A percentile compares a stretch with the other conserved stretches of the same genome.
phyloP scores from a whole-genome alignment of 2,329 filamentous ascomycete genomes.

The Aureobasidium sp. region DNA sequence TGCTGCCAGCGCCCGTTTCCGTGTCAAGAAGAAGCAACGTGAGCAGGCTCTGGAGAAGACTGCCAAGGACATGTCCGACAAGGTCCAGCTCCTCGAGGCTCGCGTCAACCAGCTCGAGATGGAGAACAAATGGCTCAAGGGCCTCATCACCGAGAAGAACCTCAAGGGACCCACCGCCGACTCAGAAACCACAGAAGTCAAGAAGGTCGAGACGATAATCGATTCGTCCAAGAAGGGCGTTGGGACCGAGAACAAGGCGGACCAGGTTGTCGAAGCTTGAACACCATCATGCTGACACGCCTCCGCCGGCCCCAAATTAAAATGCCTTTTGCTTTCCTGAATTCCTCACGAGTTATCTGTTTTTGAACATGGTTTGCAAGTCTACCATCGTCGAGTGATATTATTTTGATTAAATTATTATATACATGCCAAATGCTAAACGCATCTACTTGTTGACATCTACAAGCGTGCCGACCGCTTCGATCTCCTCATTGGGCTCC shows the following conservation, averaged over 20 bases:
- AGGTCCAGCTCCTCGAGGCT: constrained; percentile 35
- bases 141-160: constrained; percentile 42
- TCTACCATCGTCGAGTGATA: not conserved
- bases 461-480: constrained; percentile 5
- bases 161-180: constrained; percentile 15
- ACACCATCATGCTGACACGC: not conserved
- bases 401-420: not conserved
- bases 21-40: constrained; percentile 48
- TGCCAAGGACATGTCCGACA: constrained; percentile 42
- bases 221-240: constrained; percentile 9
- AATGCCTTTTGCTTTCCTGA: not conserved
- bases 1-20: constrained; percentile 44
- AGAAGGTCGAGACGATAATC: not conserved
- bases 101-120: constrained; percentile 42
- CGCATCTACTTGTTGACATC: not conserved
- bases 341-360: not conserved
- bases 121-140: constrained; percentile 45
- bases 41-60: constrained; percentile 44
- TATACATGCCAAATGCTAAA: constrained; percentile 1
- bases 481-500: not conserved
- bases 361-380: not conserved
- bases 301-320: not conserved
- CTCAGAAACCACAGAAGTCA: not conserved
- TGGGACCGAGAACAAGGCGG: constrained; percentile 1
- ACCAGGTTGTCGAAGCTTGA: constrained; percentile 7